Conservation (phyloP, 2,329 filamentous ascomycete genomes). For the Xylaria sp. region DNA sequence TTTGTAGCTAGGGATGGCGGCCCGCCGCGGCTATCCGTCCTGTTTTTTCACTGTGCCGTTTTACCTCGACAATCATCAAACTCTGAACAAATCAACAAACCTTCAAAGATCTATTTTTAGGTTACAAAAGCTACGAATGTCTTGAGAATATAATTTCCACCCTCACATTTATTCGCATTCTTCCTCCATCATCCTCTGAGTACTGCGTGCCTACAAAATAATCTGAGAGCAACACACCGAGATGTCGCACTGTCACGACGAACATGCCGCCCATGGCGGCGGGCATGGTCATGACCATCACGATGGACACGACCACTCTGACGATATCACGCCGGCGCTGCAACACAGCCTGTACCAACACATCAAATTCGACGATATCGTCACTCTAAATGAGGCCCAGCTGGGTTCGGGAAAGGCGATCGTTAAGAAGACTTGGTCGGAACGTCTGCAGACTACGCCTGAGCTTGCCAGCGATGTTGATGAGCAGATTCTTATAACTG, state of each 20-base stretch:
- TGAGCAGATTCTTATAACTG: conserved; percentile 90
- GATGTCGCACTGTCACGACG: conserved; percentile 62
- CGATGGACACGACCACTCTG: conserved; percentile 82
- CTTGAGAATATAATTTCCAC: background rate
- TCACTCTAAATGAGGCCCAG: conserved; percentile 82
- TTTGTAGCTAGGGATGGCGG: conserved; percentile 6
- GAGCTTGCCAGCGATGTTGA: conserved; percentile 88
- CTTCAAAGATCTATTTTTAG: background rate
- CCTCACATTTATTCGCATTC: background rate
- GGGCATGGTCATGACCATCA: conserved; percentile 59
- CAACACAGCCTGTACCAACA: conserved; percentile 92
- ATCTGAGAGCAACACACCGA: background rate
- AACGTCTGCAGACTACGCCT: conserved; percentile 75
- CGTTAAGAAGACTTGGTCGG: conserved; percentile 90
- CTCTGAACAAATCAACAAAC: background rate
- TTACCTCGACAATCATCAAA: conserved; percentile 8
- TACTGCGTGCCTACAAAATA: background rate
- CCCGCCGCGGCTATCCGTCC: conserved; percentile 15
- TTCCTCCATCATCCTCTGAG: background rate
- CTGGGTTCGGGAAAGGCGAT: conserved; percentile 76
- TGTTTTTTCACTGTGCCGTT: conserved; percentile 16
- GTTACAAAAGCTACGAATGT: background rate
- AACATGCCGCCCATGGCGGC: conserved; percentile 51
- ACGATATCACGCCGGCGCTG: conserved; percentile 91
- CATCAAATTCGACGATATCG: conserved; percentile 87